Evolutionary conservation across 1,284 basidiomycete genomes (phyloP), one percentile per base, ranked within the genome.

Genomic region (Boletus smithii): DNA sequence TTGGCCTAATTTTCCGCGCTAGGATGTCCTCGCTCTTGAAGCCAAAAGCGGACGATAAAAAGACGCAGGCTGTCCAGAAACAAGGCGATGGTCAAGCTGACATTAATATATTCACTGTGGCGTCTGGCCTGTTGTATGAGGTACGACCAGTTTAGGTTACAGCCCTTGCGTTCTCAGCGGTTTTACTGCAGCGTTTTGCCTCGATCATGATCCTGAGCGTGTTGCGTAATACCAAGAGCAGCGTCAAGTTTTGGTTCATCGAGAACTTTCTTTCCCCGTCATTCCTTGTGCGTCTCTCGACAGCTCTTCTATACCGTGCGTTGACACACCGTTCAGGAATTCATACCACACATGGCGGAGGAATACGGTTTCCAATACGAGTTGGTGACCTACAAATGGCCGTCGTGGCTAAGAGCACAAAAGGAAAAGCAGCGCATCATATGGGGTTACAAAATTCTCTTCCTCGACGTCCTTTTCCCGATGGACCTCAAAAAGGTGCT

Each of bases 391-490:
- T 99, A 98, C 74, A 97, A 97, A 62, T 99, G 95, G 95, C 97
- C 95, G 0, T 88, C 88, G 3, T 99, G 95, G 95, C 76, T 99
- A 11, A 87, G 93, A n/a, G 80, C 82, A 9, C 95, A 98, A 67
- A 94, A 85, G 47, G 95, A 99, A 71, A 99, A 99, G 69, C 95
- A 99, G 68, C 80, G 95, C 17, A 89, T 94, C 48, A 99, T 99
- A 59, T 99, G 95, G 95, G 97, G 91, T n/a, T 97, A 98, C 77
- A 99, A 99, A 73, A 99, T 99, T 53, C 81, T 99, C 31, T 99
- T 99, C 79, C 81, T 99, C 23, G 95, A 99, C 61, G 95, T 98
- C 7, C 79, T 99, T 6, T 99, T 99, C 80, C 95, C 95, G 3
- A 91, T 98, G 83, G 91, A 95, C 68, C 79, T 99, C 44, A 92